A percentile compares a stretch with the other conserved stretches of the same genome.
Conservation (phyloP, 495 filamentous ascomycete species). For the Pseudomonodictys pantanalensis region DNA sequence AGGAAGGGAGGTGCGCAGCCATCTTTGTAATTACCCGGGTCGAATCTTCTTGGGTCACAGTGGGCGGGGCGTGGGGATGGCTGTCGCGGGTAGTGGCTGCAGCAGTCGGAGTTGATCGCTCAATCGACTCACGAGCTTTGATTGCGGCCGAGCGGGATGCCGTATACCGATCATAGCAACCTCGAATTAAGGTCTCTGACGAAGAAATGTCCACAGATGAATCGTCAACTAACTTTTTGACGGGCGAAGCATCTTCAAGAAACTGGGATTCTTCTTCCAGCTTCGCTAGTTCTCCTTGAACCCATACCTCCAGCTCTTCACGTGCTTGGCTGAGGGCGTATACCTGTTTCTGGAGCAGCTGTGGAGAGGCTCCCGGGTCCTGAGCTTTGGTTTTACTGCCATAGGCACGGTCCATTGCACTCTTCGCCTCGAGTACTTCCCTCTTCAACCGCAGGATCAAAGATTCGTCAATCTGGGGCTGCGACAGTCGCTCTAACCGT, state of each 20-base stretch:
- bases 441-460: conserved; percentile 27
- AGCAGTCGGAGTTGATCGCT: background rate
- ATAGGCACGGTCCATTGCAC: conserved; percentile 19
- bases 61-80: background rate
- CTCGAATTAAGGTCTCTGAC: conserved; percentile 7
- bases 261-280: conserved; percentile 31
- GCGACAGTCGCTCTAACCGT: conserved; percentile 17
- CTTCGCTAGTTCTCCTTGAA: conserved; percentile 39
- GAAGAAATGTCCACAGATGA: background rate
- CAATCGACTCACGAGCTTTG: conserved; percentile 4
- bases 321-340: conserved; percentile 35
- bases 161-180: conserved; percentile 7
- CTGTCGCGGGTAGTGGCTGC: background rate
- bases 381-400: conserved; percentile 1
- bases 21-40: background rate
- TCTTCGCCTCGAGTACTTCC: conserved; percentile 26
- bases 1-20: conserved; percentile 8
- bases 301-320: conserved; percentile 38
- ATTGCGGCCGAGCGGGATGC: conserved; percentile 3
- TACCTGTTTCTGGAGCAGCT: conserved; percentile 24
- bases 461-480: background rate
- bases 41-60: background rate
- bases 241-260: conserved; percentile 23
- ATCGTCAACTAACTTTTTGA: conserved; percentile 4
- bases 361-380: background rate